phyloP scores from a whole-genome alignment of 2,329 filamentous ascomycete genomes.

The Xylaria sp. region DNA sequence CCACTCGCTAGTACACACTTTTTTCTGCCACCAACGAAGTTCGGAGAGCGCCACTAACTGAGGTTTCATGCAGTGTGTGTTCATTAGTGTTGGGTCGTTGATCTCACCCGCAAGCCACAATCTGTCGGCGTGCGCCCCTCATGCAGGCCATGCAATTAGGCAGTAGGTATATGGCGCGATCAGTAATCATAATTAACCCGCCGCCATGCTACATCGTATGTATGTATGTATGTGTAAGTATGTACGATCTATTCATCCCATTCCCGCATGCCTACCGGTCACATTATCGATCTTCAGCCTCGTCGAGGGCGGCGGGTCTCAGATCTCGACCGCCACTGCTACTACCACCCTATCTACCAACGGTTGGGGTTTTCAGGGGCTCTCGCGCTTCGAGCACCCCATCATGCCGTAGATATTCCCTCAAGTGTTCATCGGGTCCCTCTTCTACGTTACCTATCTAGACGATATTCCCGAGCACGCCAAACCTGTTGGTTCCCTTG shows the following conservation, averaged over 20 bases:
- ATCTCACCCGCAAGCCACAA: constrained; percentile 26
- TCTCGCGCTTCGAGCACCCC: not conserved
- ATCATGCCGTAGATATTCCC: not conserved
- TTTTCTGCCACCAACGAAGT: not conserved
- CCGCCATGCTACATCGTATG: not conserved
- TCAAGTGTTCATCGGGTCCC: not conserved
- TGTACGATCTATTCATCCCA: not conserved
- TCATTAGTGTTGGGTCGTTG: not conserved
- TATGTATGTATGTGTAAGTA: too few species aligned
- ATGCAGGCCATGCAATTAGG: not conserved
- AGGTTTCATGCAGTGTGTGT: not conserved
- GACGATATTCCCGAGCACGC: not conserved
- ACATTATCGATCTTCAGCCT: constrained; percentile 27
- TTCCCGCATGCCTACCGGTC: not conserved
- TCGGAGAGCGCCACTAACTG: not conserved
- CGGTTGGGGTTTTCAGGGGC: not conserved
- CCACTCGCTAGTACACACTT: not conserved
- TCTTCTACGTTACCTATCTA: not conserved
- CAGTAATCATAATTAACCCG: constrained; percentile 20
- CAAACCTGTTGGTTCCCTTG: constrained; percentile 3
- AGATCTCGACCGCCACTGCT: not conserved
- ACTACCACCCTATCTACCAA: not conserved
- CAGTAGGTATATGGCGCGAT: not conserved
- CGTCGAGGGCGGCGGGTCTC: constrained; percentile 6
- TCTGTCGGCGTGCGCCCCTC: constrained; percentile 13